Evolutionary conservation across 1,284 basidiomycete genomes (phyloP).

Genomic region (Entoloma clypeatum): DNA sequence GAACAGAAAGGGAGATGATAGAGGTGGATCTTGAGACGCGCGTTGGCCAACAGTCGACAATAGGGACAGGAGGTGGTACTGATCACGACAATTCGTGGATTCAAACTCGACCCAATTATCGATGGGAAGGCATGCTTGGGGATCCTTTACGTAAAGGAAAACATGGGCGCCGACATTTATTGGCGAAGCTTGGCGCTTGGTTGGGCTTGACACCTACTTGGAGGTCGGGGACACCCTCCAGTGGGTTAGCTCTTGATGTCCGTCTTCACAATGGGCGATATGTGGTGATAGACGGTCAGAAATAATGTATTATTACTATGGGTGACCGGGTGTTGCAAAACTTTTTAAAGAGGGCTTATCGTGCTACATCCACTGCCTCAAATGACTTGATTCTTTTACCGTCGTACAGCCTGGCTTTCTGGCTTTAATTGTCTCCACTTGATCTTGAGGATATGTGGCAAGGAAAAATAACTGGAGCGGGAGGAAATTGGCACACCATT

Average conservation of each 20-base stretch:
- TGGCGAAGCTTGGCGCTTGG: slow-evolving; percentile 61
- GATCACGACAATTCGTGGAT: slow-evolving; percentile 64
- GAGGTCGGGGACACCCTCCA: slow-evolving; percentile 45
- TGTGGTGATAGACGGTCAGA: slow-evolving; percentile 39
- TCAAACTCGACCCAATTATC: slow-evolving; percentile 55
- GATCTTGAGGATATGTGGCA: too few relatives aligned
- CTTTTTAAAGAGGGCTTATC: too few relatives aligned
- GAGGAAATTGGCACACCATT: too few relatives aligned
- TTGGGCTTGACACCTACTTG: slow-evolving; percentile 62
- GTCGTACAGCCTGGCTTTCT: too few relatives aligned
- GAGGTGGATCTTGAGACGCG: slow-evolving; percentile 54
- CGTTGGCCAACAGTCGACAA: slow-evolving; percentile 41
- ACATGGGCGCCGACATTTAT: slow-evolving; percentile 35
- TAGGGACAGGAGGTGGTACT: slow-evolving; percentile 70
- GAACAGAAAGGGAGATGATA: slow-evolving; percentile 56
- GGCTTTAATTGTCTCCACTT: too few relatives aligned
- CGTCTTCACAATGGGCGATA: slow-evolving; percentile 53
- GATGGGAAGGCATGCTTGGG: slow-evolving; percentile 69
- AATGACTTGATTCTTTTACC: too few relatives aligned
- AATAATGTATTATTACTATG: too few relatives aligned
- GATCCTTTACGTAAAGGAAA: slow-evolving; percentile 45
- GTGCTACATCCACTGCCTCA: too few relatives aligned
- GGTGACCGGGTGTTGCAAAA: too few relatives aligned
- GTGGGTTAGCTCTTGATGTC: slow-evolving; percentile 59
- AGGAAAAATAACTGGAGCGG: too few relatives aligned